Evolutionary conservation across 2,329 filamentous ascomycete genomes (phyloP).

Genomic region (Sporothrix brunneoviolacea): DNA sequence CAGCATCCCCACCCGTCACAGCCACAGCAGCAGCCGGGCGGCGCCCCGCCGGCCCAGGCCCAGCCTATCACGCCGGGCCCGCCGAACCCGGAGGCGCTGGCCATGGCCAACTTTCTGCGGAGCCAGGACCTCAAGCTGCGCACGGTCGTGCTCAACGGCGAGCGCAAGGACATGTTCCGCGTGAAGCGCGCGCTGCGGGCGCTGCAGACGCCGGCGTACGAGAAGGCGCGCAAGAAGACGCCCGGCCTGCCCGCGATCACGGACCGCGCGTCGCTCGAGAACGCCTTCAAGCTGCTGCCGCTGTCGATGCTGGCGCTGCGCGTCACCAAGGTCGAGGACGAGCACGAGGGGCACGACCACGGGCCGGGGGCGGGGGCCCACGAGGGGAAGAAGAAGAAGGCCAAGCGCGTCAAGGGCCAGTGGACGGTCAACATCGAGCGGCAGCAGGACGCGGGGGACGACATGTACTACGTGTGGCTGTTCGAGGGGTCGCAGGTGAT

Average conservation of each 20-base stretch:
- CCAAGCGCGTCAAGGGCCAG: conserved; percentile 87
- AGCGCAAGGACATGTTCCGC: conserved; percentile 97
- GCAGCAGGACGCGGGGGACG: conserved; percentile 81
- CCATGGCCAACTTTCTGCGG: conserved; percentile 81
- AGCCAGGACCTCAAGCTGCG: conserved; percentile 79
- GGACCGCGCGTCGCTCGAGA: conserved; percentile 78
- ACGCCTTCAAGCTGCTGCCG: conserved; percentile 89
- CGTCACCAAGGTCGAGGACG: conserved; percentile 71
- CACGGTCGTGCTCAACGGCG: conserved; percentile 89
- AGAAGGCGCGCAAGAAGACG: conserved; percentile 85
- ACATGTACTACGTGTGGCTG: conserved; percentile 94
- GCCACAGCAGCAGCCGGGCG: conserved; percentile 28
- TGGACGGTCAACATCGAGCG: conserved; percentile 96
- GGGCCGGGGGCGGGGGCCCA: conserved; percentile 16
- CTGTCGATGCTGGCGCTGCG: conserved; percentile 90
- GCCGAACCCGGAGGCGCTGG: conserved; percentile 81
- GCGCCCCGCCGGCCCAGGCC: conserved; percentile 31
- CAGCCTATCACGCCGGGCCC: conserved; percentile 70
- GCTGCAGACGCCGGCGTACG: conserved; percentile 81
- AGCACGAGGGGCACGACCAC: conserved; percentile 65
- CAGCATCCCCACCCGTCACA: conserved; percentile 36
- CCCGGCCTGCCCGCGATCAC: conserved; percentile 79
- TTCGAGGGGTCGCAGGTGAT: conserved; percentile 93
- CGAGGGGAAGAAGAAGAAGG: conserved; percentile 49
- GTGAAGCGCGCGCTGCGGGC: conserved; percentile 95